Evolutionary conservation across 345 rosid genomes (phyloP).

Genomic region (sweet orange (Citrus sinensis)): DVS_A1.0 CM039162.1:32667001-32667500

Average conservation of each 20-base stretch:
- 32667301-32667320: too few relatives aligned
- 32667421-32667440: neutral
- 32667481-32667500: neutral
- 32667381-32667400: neutral
- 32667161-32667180: neutral
- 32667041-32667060: constrained; percentile 9
- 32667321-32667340: neutral
- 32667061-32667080: neutral
- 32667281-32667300: neutral
- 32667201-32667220: neutral
- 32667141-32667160: too few relatives aligned
- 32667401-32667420: neutral
- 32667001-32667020: constrained; percentile 29
- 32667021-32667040: constrained; percentile 46
- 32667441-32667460: neutral
- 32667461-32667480: neutral
- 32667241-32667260: constrained; percentile 40
- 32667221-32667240: neutral
- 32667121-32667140: neutral
- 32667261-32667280: constrained; percentile 17
- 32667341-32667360: neutral
- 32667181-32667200: neutral
- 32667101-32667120: constrained; percentile 22
- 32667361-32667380: neutral
- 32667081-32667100: neutral